phyloP scores from a whole-genome alignment of 2,329 filamentous ascomycete species.

The Aspergillus niger region DNA sequence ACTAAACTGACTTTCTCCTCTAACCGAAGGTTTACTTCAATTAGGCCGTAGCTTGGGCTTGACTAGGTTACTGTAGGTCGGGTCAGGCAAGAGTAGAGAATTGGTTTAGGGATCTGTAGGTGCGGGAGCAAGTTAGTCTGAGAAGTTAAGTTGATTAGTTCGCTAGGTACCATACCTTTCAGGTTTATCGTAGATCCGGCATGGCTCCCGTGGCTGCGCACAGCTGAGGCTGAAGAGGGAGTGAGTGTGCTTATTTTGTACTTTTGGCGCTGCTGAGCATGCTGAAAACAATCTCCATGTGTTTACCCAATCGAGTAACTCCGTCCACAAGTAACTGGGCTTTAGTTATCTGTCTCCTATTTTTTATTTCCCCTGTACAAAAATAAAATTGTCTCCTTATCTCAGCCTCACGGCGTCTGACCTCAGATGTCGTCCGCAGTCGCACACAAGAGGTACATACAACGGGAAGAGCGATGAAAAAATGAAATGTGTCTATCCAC shows the following conservation, averaged over 20 bases:
- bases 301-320: background rate
- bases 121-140: background rate
- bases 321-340: background rate
- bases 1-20: too few relatives aligned
- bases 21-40: too few relatives aligned
- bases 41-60: too few relatives aligned
- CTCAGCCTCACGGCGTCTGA: slow-evolving; percentile 1
- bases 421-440: background rate
- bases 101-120: background rate
- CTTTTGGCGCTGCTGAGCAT: background rate
- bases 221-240: background rate
- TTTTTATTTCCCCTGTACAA: background rate
- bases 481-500: too few relatives aligned
- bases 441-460: background rate
- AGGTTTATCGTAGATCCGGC: background rate
- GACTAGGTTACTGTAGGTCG: too few relatives aligned
- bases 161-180: background rate
- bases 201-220: background rate
- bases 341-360: background rate
- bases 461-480: too few relatives aligned
- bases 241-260: background rate
- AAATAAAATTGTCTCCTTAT: background rate
- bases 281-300: too few relatives aligned
- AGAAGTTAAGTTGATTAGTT: background rate
- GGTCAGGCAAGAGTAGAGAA: background rate